Base-by-base conservation (phyloP, 164 flowering plant species). In the Liquidambar formosana region DNA sequence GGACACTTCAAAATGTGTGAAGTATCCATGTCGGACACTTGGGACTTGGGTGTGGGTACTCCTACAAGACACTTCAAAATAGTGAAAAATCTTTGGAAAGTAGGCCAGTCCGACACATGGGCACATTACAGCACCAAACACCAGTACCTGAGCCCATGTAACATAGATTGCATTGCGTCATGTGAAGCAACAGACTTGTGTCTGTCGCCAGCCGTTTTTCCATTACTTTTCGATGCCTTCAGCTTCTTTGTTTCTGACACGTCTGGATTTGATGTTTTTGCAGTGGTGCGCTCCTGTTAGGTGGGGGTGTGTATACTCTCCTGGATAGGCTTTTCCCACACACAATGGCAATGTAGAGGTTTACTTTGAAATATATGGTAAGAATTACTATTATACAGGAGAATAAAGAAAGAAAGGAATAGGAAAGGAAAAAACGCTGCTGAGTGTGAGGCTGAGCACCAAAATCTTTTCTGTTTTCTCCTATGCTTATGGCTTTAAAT, bases 261-360 rank as follows among this genome's bases (percentile, higher is more conserved):
- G 67, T 52, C 25, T 63, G 57, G 47, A 66, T 68, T 43, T 61
- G 57, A n/a, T 81, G 61, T 25, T 70, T 60, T 69, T 76, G 75
- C 91, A 92, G 97, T 73, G 96, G 96, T 10, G 97, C 98, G 15
- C 92, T 94, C 57, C 84, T 94, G 27, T 69, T 94, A 18, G 93
- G 99, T 46, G 99, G 97, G 15, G 98, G 99, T 16, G 41, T 91
- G 11, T 94, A 89, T 75, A 90, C 91, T 57, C 67, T 94, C 75
- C 72, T 94, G 84, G 97, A 92, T 81, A 85, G 82, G 82, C 75
- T 87, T 69, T 89, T 90, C 68, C 99, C 97, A 25, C 38, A 67
- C 28, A 75, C 91, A 69, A 91, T 88, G 97, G 78, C 69, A 0
- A 89, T 93, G 94, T 93, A 84, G 74, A 61, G 19, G 70, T 61